These are phyloP conservation scores for Tulasnella sp. DNA, from an alignment of 768 basidiomycete species.

Conservation along the genomic window DNA sequence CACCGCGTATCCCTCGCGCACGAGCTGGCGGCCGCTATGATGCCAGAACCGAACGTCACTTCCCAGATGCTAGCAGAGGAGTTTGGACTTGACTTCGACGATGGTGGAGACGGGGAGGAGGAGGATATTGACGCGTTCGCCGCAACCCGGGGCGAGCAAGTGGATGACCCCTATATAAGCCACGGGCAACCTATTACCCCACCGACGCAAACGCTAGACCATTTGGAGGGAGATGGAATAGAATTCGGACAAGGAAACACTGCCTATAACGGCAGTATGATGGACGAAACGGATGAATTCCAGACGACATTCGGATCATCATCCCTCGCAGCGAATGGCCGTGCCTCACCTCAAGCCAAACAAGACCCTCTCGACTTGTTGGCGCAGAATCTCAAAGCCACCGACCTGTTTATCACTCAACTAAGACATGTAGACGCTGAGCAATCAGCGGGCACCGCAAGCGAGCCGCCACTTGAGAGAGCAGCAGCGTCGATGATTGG, in stretches of 20 bases:
- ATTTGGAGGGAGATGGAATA: not conserved
- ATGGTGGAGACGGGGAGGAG: constrained; percentile 76
- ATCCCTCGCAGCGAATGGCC: not conserved
- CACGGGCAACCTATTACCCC: not conserved
- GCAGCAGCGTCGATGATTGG: constrained; percentile 75
- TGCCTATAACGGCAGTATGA: not conserved
- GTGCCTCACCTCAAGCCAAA: constrained; percentile 32
- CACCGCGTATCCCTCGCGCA: constrained; percentile 55
- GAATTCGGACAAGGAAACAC: not conserved
- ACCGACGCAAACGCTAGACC: not conserved
- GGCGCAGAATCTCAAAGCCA: constrained; percentile 68
- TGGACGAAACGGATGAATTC: not conserved
- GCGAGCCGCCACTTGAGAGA: constrained; percentile 53
- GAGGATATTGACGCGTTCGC: constrained; percentile 17
- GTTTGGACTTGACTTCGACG: constrained; percentile 85
- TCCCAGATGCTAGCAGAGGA: constrained; percentile 81
- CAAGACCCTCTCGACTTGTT: constrained; percentile 70
- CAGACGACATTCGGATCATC: not conserved
- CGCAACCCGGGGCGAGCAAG: not conserved
- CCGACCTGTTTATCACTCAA: constrained; percentile 70
- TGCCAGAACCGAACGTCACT: constrained; percentile 78
- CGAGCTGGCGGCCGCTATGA: constrained; percentile 79
- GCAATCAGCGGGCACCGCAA: constrained; percentile 37
- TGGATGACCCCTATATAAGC: constrained; percentile 13
- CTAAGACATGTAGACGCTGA: constrained; percentile 67